Evolutionary conservation across 225 moss, liverwort and hornwort species (phyloP), one percentile per base, ranked within the genome.

Genomic region (Marchantia polymorpha): DNA sequence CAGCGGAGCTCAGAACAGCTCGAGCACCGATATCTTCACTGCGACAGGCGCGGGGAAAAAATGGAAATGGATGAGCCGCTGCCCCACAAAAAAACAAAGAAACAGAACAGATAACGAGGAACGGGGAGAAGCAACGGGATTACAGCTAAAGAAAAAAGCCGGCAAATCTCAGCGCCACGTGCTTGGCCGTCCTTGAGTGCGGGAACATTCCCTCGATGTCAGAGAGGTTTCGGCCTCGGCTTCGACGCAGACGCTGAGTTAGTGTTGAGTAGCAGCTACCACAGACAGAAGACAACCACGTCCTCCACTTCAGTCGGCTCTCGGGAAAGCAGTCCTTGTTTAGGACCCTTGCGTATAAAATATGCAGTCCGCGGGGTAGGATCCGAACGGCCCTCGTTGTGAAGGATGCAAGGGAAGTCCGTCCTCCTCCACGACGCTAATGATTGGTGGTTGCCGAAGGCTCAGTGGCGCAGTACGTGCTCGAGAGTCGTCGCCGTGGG

Each of bases 141-240:
- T 30, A 67, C 67, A 67, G 67, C 67, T 67, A 67, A 14, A 67
- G 67, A 67, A 67, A 30, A 67, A 67, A 67, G 67, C 31, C 67
- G 67, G 67, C 67, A 67, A 67, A 61, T 61, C 16, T 31, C 29
- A 67, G 67, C 67, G 6, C 67, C 12, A 67, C 30, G 67, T 67
- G 67, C 30, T 67, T 29, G 67, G 12, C 67, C 12, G 67, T 31
- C 61, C 61, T 23, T 61, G 22, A 1, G 61, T 23, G 8, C 30
- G 25, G 29, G 67, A 67, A 67, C 67, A 67, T 67, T 67, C 67
- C 67, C 30, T 12, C 15, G 15, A 12, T 27, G 67, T 31, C 67
- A 30, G 67, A 13, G 12, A 31, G 31, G 13, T 14, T 30, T 6
- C 5, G 56, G 19, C 56, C 14, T 56, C 2, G 29, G 67, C 67